Conservation (phyloP, 78 protist species). For the Protostelium mycophagum region DNA sequence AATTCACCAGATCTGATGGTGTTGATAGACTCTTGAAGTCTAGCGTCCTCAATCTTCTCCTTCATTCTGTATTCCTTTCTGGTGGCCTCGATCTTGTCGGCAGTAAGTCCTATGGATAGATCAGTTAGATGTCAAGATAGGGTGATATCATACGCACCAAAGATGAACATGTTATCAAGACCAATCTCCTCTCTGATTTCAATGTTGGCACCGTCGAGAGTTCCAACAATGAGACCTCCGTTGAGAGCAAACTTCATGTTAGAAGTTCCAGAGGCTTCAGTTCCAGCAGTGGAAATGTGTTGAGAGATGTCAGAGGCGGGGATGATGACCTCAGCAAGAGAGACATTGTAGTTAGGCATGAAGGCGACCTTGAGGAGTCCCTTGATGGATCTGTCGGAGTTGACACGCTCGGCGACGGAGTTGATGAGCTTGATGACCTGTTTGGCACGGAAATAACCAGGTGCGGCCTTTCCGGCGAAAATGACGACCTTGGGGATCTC, state of each 20-base stretch:
- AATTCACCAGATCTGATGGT: slow-evolving; percentile 66
- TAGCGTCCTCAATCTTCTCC: slow-evolving; percentile 46
- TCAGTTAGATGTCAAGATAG: neutral
- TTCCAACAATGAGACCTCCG: slow-evolving; percentile 88
- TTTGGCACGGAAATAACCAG: slow-evolving; percentile 94
- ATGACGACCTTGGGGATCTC: slow-evolving; percentile 76
- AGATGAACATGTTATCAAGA: slow-evolving; percentile 72
- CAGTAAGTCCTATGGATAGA: slow-evolving; percentile 9
- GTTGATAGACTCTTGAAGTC: slow-evolving; percentile 54
- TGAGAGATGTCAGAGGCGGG: slow-evolving; percentile 92
- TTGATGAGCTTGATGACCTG: slow-evolving; percentile 85
- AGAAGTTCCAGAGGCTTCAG: slow-evolving; percentile 93
- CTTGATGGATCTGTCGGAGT: slow-evolving; percentile 76
- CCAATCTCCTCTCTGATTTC: slow-evolving; percentile 88
- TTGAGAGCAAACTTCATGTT: slow-evolving; percentile 92
- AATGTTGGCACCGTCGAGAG: slow-evolving; percentile 94
- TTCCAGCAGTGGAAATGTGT: slow-evolving; percentile 95
- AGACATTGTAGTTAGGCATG: slow-evolving; percentile 90
- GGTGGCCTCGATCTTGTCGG: slow-evolving; percentile 41
- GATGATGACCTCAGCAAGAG: slow-evolving; percentile 89
- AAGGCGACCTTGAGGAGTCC: slow-evolving; percentile 78
- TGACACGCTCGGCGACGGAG: slow-evolving; percentile 87
- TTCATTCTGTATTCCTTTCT: slow-evolving; percentile 39
- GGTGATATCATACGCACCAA: too few relatives aligned
- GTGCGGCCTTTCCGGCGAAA: slow-evolving; percentile 96